Evolutionary conservation across 257 asterid species (phyloP), one percentile per base, ranked within the genome.

Genomic region (Linderniella brevidens): DNA sequence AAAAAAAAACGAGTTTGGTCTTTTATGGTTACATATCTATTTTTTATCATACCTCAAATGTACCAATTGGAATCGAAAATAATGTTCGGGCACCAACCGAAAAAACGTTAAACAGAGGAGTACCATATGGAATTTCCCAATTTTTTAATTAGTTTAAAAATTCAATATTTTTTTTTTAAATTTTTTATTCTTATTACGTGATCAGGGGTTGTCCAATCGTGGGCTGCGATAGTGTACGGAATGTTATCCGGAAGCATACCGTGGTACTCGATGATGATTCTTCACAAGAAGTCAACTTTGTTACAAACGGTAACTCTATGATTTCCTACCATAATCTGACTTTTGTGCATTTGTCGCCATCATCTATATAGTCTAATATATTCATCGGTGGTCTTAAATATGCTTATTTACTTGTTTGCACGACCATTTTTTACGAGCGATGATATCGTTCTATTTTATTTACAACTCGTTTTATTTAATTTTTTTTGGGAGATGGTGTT

Each of bases 221-320:
- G 96, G 96, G 96, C 94, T 57, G 96, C 96, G 48, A 78, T 86
- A 40, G 62, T 86, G 17, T 78, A 81, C 64, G 96, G 96, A 13
- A 16, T 72, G n/a, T 64, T 81, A 10, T 67, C 92, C 9, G 96
- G 94, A 1, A 74, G 92, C 72, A 59, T 86, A 20, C 96, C 96
- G 0, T 86, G 93, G 96, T 86, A 46, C 52, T 69, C 93, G 0
- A 86, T 86, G 96, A 86, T 86, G 86, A 78, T 81, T 53, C 94
- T 86, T 48, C 96, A 86, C 62, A 81, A 86, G 41, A 86, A 81
- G 78, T 86, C 96, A 0, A 72, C 67, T 58, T 64, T 86, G 64
- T 69, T 86, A 47, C 96, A 86, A 37, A 61, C 76, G 92, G 96
- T 85, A 18, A 39, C 42, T 9, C 9, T 35, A 15, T 17, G 14